These are phyloP conservation scores for Trypanosoma rangeli DNA, from an alignment of 208 protist genomes.

Conservation along the genomic window DNA sequence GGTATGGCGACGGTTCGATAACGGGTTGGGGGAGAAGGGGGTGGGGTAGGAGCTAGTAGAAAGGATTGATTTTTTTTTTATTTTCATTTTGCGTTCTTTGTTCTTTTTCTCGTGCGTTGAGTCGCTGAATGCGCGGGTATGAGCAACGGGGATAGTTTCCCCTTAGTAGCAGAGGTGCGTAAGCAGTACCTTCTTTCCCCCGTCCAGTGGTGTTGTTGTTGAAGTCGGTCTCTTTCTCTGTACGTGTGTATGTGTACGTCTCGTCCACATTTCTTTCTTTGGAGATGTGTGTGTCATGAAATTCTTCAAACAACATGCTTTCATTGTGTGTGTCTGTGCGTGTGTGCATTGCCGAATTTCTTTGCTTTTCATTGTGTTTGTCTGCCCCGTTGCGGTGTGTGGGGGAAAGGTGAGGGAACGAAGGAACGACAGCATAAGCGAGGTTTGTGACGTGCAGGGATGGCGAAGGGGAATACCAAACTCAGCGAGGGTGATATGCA, in stretches of 20 bases:
- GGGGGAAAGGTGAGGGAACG: neutral
- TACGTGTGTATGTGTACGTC: neutral
- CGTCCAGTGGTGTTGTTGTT: neutral
- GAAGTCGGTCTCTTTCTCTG: neutral
- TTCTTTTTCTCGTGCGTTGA: neutral
- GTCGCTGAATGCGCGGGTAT: neutral
- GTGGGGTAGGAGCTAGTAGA: neutral
- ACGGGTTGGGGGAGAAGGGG: neutral
- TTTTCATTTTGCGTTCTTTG: neutral
- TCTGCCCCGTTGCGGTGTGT: neutral
- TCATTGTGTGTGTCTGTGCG: neutral
- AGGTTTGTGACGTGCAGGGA: conserved; percentile 12
- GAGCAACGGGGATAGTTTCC: neutral
- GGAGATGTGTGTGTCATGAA: neutral
- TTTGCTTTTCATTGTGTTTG: conserved; percentile 4
- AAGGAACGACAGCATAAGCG: too few species aligned
- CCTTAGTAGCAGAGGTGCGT: neutral
- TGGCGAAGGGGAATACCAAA: conserved; percentile 17
- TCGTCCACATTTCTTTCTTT: neutral
- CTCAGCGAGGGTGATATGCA: conserved; percentile 58
- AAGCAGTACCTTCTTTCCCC: neutral
- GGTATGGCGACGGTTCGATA: neutral
- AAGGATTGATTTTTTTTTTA: neutral
- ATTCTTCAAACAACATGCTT: neutral
- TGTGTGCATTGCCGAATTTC: neutral